These are phyloP conservation scores for Candida freyschussii DNA, from an alignment of 1,139 yeast species.

Conservation along the genomic window DNA sequence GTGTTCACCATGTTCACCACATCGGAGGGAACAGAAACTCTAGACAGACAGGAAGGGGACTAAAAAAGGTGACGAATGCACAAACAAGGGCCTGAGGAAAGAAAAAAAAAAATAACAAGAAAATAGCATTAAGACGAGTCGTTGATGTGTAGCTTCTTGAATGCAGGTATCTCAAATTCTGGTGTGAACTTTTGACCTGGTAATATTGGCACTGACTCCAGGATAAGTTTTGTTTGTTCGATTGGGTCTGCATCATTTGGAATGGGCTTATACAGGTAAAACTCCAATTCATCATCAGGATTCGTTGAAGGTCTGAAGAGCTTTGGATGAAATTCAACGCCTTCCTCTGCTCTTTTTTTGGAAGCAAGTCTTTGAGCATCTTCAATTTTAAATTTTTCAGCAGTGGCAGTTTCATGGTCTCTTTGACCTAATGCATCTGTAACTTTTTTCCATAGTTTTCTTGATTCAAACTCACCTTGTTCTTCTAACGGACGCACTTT, in stretches of 20 bases:
- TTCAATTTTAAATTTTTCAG: slow-evolving; percentile 81
- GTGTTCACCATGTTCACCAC: too few species aligned
- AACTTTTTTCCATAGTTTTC: slow-evolving; percentile 79
- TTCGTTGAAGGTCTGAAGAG: slow-evolving; percentile 48
- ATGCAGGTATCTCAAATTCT: slow-evolving; percentile 67
- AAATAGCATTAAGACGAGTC: neutral
- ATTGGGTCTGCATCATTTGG: slow-evolving; percentile 42
- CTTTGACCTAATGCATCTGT: slow-evolving; percentile 69
- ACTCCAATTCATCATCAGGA: slow-evolving; percentile 51
- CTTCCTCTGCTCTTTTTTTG: slow-evolving; percentile 69
- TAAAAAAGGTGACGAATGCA: too few species aligned
- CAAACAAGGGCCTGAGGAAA: too few species aligned
- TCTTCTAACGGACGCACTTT: slow-evolving; percentile 70
- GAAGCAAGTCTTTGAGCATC: slow-evolving; percentile 74
- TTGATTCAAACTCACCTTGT: slow-evolving; percentile 78
- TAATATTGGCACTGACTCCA: slow-evolving; percentile 64
- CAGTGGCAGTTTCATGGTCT: slow-evolving; percentile 79
- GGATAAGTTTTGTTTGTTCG: slow-evolving; percentile 47
- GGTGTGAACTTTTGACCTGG: slow-evolving; percentile 71
- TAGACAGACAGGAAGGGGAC: too few species aligned
- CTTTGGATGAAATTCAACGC: slow-evolving; percentile 76
- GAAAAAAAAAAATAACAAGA: neutral
- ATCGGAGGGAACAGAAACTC: too few species aligned
- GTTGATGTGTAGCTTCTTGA: slow-evolving; percentile 35
- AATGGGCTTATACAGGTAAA: slow-evolving; percentile 56